Evolutionary conservation across 225 moss, liverwort and hornwort species (phyloP).

Genomic region (Thuidium tamariscinum): DNA sequence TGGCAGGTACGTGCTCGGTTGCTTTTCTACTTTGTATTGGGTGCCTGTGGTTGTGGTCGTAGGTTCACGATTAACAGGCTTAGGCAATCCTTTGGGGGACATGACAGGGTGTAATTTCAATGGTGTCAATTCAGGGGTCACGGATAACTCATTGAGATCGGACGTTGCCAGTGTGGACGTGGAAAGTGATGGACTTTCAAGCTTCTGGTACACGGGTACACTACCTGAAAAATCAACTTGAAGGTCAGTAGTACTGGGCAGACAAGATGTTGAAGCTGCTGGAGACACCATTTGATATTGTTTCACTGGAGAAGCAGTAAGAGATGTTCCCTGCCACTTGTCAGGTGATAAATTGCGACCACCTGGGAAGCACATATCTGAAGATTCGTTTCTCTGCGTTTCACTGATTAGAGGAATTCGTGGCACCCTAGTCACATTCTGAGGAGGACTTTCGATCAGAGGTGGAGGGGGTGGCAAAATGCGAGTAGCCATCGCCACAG

Average conservation of each 20-base stretch:
- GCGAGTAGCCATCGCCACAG: background rate
- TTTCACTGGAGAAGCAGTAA: background rate
- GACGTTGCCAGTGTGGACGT: background rate
- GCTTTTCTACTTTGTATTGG: conserved; percentile 7
- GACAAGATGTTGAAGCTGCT: conserved; percentile 1
- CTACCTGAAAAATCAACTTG: background rate
- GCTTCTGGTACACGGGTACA: background rate
- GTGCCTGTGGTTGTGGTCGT: conserved; percentile 9
- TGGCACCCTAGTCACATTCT: background rate
- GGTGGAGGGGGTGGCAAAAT: conserved; percentile 2
- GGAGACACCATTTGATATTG: background rate
- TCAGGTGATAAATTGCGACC: background rate
- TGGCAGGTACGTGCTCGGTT: background rate
- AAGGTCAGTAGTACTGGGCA: background rate
- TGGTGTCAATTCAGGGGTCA: background rate
- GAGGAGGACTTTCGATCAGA: conserved; percentile 1
- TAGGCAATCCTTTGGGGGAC: background rate
- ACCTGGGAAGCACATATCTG: background rate
- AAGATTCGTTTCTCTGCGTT: background rate
- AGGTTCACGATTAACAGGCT: background rate
- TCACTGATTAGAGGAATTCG: background rate
- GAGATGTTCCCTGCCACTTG: background rate
- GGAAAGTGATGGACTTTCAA: background rate
- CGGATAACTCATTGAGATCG: background rate
- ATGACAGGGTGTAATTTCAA: background rate